These are phyloP conservation scores for Hemileccinum impolitum DNA, from an alignment of 768 basidiomycete genomes.

Conservation along the genomic window DNA sequence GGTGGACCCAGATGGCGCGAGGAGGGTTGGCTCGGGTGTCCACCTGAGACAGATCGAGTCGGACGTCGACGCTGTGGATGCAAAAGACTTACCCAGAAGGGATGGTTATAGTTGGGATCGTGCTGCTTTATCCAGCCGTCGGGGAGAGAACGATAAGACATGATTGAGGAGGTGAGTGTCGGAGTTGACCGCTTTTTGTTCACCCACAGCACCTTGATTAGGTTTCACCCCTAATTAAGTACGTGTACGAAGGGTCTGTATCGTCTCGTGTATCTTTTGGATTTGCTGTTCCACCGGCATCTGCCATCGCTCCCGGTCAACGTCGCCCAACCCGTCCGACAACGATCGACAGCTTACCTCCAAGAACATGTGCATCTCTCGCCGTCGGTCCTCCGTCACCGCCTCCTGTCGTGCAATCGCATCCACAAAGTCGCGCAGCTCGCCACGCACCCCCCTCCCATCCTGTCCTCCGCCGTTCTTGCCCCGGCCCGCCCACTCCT, in stretches of 20 bases:
- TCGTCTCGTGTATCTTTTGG: conserved; percentile 46
- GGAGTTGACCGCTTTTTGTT: background rate
- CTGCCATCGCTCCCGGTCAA: conserved; percentile 28
- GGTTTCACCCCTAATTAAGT: background rate
- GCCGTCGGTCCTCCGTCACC: conserved; percentile 37
- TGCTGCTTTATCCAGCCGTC: conserved; percentile 54
- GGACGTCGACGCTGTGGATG: background rate
- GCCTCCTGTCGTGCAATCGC: conserved; percentile 40
- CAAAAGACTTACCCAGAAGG: conserved; percentile 45
- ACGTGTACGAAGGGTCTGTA: conserved; percentile 35
- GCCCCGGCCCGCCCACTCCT: conserved; percentile 11
- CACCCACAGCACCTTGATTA: background rate
- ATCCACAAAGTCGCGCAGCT: conserved; percentile 42
- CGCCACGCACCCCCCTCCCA: conserved; percentile 10
- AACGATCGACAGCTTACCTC: conserved; percentile 34
- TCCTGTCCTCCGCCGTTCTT: background rate
- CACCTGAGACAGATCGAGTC: conserved; percentile 39
- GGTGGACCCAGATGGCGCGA: conserved; percentile 70
- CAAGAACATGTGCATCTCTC: conserved; percentile 49
- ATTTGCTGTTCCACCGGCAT: conserved; percentile 56
- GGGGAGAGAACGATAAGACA: conserved; percentile 42
- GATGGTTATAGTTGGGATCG: conserved; percentile 40
- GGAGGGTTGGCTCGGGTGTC: conserved; percentile 62
- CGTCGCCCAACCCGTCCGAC: too few species aligned
- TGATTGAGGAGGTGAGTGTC: background rate